Conservation (phyloP, 768 basidiomycete genomes). For the Dictyophora rubrovolvata region DNA sequence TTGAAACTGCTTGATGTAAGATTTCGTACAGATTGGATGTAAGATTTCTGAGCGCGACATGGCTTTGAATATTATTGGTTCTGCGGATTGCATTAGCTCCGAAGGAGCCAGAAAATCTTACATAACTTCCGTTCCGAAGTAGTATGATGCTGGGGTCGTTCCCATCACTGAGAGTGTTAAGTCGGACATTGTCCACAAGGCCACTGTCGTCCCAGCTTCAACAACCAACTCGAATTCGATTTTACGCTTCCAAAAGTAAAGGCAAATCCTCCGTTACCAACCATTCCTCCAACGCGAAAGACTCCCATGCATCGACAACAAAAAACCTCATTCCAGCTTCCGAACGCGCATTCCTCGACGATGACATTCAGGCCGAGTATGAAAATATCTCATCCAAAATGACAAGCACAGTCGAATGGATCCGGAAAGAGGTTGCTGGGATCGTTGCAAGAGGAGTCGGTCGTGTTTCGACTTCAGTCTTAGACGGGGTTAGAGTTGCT, state of each 20-base stretch:
- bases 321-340: constrained; percentile 58
- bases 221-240: background rate
- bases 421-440: constrained; percentile 64
- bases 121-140: no score
- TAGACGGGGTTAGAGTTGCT: constrained; percentile 57
- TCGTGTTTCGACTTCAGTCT: constrained; percentile 62
- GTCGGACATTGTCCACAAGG: background rate
- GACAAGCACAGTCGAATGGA: constrained; percentile 57
- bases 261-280: background rate
- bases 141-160: no score
- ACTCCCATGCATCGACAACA: constrained; percentile 29
- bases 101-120: no score
- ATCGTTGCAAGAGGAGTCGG: constrained; percentile 65
- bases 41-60: background rate
- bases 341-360: constrained; percentile 45
- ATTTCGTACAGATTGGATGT: background rate
- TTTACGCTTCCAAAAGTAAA: constrained; percentile 7
- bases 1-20: constrained; percentile 61
- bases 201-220: background rate
- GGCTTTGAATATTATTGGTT: background rate
- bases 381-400: constrained; percentile 54
- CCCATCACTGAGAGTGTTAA: background rate
- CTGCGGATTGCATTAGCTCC: no score
- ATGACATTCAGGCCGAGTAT: constrained; percentile 48
- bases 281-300: background rate